Evolutionary conservation across 2,329 filamentous ascomycete genomes (phyloP).

Genomic region (Nigrospora sphaerica): DNA sequence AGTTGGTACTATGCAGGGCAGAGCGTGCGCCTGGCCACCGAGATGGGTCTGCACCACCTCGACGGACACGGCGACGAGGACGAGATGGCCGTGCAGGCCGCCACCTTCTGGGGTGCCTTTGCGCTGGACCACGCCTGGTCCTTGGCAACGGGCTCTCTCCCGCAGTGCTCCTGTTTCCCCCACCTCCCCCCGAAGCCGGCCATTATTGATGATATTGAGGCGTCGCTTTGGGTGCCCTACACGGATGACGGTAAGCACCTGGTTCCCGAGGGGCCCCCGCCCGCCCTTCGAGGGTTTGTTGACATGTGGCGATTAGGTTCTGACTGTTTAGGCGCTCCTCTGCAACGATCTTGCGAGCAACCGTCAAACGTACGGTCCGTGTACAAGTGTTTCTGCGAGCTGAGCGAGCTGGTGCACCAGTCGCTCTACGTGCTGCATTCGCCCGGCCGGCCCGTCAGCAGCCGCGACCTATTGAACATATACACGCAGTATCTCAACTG

Average conservation of each 20-base stretch:
- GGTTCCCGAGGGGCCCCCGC: slow-evolving; percentile 6
- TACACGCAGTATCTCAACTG: slow-evolving; percentile 66
- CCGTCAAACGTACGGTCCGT: slow-evolving; percentile 62
- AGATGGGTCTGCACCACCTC: slow-evolving; percentile 60
- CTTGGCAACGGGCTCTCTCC: slow-evolving; percentile 54
- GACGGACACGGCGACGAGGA: slow-evolving; percentile 42
- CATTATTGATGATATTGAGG: slow-evolving; percentile 54
- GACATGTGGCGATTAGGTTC: slow-evolving; percentile 5
- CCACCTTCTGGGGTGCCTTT: slow-evolving; percentile 57
- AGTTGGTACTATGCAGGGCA: slow-evolving; percentile 68
- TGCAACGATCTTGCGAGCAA: slow-evolving; percentile 51
- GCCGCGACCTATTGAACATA: slow-evolving; percentile 53
- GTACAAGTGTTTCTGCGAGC: slow-evolving; percentile 61
- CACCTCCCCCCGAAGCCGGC: slow-evolving; percentile 52
- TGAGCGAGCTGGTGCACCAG: slow-evolving; percentile 68
- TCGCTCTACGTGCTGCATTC: slow-evolving; percentile 67
- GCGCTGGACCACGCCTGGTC: slow-evolving; percentile 60
- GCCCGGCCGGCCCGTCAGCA: slow-evolving; percentile 57
- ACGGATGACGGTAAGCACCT: slow-evolving; percentile 45
- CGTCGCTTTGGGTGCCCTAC: slow-evolving; percentile 52
- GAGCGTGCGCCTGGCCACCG: slow-evolving; percentile 64
- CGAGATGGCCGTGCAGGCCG: slow-evolving; percentile 49
- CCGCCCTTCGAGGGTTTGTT: background rate
- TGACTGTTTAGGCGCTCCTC: slow-evolving; percentile 34
- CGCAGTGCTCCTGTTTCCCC: slow-evolving; percentile 51